These are phyloP conservation scores for Syncephalastrum contaminatum DNA, from an alignment of 371 early-diverging fungal genomes.

Conservation along the genomic window DNA sequence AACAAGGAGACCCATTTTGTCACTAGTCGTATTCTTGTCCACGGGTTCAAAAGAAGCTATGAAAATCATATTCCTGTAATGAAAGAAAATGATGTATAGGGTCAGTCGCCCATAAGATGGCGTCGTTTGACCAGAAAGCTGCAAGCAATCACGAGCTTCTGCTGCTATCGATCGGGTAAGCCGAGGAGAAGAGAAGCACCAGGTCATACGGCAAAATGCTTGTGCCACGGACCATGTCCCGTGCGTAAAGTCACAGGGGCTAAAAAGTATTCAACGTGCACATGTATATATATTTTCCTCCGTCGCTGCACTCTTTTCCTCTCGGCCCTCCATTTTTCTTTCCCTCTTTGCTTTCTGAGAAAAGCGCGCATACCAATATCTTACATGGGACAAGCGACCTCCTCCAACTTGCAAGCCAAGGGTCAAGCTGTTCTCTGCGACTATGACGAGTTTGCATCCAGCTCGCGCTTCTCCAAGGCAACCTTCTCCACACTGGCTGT, in stretches of 20 bases:
- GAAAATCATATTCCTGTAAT: no score
- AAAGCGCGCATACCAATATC: neutral
- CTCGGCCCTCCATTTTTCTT: neutral
- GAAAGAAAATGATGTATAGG: neutral
- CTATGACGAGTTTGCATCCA: slow-evolving; percentile 39
- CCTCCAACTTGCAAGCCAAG: slow-evolving; percentile 24
- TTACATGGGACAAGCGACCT: slow-evolving; percentile 47
- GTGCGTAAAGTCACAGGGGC: no score
- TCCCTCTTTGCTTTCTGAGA: neutral
- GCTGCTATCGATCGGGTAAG: no score
- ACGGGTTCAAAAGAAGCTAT: no score
- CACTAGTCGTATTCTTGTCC: no score
- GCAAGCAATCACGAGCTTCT: neutral
- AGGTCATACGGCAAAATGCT: no score
- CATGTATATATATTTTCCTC: neutral
- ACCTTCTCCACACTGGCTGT: slow-evolving; percentile 42
- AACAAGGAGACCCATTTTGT: no score
- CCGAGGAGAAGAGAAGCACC: no score
- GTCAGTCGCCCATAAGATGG: neutral
- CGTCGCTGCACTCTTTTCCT: neutral
- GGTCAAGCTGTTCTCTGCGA: slow-evolving; percentile 23
- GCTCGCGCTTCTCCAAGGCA: slow-evolving; percentile 32
- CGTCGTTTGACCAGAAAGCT: neutral
- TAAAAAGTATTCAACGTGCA: no score
- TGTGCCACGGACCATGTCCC: no score